phyloP scores from a whole-genome alignment of 169 alveolate genomes.

The Eimeria zaria region DNA sequence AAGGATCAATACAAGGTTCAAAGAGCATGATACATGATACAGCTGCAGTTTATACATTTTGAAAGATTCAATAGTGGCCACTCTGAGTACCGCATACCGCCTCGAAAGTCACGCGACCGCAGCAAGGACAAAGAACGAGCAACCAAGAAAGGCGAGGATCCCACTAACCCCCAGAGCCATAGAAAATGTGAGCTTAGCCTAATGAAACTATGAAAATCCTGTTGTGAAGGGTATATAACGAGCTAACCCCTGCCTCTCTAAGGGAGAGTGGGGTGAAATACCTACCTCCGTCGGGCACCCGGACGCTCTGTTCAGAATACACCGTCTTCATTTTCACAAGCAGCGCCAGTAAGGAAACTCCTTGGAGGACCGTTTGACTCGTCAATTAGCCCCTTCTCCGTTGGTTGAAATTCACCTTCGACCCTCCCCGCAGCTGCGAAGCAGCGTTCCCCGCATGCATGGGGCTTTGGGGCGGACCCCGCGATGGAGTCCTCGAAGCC shows the following conservation, averaged over 20 bases:
- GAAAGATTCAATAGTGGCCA: background rate
- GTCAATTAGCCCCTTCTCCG: background rate
- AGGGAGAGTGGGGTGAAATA: conserved; percentile 4
- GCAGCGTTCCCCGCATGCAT: conserved; percentile 32
- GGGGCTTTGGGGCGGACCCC: conserved; percentile 65
- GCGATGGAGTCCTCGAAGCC: background rate
- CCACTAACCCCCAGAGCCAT: background rate
- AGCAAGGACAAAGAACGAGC: background rate
- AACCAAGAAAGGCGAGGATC: too few species aligned
- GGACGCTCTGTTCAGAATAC: conserved; percentile 69
- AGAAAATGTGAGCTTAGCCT: background rate
- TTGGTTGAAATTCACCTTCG: background rate
- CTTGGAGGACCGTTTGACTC: conserved; percentile 46
- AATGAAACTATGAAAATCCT: background rate
- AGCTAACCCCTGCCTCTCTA: background rate
- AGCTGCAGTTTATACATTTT: background rate
- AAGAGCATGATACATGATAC: background rate
- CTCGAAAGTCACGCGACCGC: background rate
- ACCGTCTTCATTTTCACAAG: conserved; percentile 72
- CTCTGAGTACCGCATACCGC: background rate
- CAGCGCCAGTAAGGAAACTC: conserved; percentile 57
- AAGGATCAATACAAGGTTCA: background rate
- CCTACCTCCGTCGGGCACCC: conserved; percentile 78
- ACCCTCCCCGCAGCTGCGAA: conserved; percentile 43
- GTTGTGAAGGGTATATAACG: background rate